Percentiles rank a stretch among this genome's conserved stretches.
Evolutionary conservation across 495 filamentous ascomycete species (phyloP).

Genomic region (Penicillium waksmanii): DNA sequence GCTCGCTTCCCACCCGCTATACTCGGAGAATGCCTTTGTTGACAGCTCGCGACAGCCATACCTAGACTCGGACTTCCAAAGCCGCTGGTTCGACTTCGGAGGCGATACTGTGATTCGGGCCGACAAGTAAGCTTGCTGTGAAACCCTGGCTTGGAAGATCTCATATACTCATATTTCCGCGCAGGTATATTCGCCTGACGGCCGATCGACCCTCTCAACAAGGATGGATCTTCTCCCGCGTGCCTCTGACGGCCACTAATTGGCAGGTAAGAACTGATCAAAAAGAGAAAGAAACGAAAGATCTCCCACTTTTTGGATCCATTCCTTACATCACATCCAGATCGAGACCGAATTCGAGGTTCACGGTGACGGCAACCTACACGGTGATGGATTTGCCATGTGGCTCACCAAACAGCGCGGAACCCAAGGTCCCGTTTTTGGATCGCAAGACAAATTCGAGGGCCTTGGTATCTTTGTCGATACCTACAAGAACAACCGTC

Average conservation of each 20-base stretch:
- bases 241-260: slow-evolving; percentile 96
- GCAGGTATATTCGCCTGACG: slow-evolving; percentile 88
- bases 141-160: not conserved
- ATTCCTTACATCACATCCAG: slow-evolving; percentile 37
- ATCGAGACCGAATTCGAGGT: slow-evolving; percentile 97
- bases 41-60: slow-evolving; percentile 70
- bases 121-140: slow-evolving; percentile 66
- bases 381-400: slow-evolving; percentile 97
- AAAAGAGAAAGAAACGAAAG: not conserved
- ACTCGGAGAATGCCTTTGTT: slow-evolving; percentile 21
- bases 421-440: slow-evolving; percentile 82
- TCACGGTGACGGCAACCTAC: slow-evolving; percentile 77
- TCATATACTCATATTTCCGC: slow-evolving; percentile 19
- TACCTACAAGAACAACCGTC: slow-evolving; percentile 99
- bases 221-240: slow-evolving; percentile 91
- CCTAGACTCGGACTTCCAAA: slow-evolving; percentile 97
- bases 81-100: slow-evolving; percentile 99
- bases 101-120: slow-evolving; percentile 92
- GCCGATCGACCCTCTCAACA: slow-evolving; percentile 85
- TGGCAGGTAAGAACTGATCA: slow-evolving; percentile 71
- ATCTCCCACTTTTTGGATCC: not conserved
- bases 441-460: slow-evolving; percentile 84
- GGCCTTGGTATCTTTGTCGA: slow-evolving; percentile 97
- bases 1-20: not conserved
- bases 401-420: slow-evolving; percentile 97